These are phyloP conservation scores for Blastobotrys parvus DNA, from an alignment of 805 yeast genomes.

Conservation along the genomic window DNA sequence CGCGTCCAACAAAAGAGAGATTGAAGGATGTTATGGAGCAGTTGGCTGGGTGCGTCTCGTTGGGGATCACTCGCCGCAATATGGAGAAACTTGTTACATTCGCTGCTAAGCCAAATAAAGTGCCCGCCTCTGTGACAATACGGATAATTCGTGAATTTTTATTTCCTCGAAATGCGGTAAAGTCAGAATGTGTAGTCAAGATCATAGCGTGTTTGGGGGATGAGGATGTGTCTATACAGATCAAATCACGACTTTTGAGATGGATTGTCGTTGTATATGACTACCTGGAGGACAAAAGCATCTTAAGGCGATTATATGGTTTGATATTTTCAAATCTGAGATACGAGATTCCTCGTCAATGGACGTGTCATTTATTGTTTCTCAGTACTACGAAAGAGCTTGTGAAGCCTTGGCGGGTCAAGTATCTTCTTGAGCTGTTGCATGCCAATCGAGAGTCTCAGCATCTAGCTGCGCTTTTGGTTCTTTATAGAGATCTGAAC, in stretches of 20 bases:
- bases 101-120: not conserved
- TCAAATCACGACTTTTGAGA: slow-evolving; percentile 14
- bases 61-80: not conserved
- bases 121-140: slow-evolving; percentile 5
- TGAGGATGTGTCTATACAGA: slow-evolving; percentile 1
- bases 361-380: slow-evolving; percentile 18
- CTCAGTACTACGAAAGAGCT: slow-evolving; percentile 8
- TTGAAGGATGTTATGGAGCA: not conserved
- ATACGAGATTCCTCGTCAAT: slow-evolving; percentile 12
- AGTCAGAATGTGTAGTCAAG: slow-evolving; percentile 19
- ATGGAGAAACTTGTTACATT: slow-evolving; percentile 1
- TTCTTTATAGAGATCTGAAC: slow-evolving; percentile 17
- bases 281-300: slow-evolving; percentile 12
- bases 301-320: slow-evolving; percentile 12
- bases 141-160: slow-evolving; percentile 10
- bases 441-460: slow-evolving; percentile 16
- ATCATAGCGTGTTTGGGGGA: slow-evolving; percentile 21
- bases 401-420: slow-evolving; percentile 19
- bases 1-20: not conserved
- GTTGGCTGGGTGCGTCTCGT: not conserved
- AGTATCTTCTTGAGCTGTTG: slow-evolving; percentile 16
- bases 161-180: slow-evolving; percentile 19
- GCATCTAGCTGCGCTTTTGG: slow-evolving; percentile 19
- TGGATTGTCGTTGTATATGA: slow-evolving; percentile 15
- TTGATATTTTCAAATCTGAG: slow-evolving; percentile 16